Evolutionary conservation across 805 yeast species (phyloP).

Genomic region (Ogataea kodamae): DNA sequence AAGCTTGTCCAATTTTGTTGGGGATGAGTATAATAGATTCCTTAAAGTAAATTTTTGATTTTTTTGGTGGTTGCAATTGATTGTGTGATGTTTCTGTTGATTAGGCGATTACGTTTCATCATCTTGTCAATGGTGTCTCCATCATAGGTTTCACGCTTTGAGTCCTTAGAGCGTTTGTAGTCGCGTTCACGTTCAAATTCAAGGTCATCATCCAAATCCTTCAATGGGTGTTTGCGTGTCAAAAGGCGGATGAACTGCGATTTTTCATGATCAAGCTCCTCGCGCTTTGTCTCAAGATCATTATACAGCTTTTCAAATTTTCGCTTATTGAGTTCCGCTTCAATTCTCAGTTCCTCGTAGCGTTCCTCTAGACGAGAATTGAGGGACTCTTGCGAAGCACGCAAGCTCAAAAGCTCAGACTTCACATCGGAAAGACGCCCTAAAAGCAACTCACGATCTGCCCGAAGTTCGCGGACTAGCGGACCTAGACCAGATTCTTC

Average conservation of each 20-base stretch:
- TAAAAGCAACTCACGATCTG: constrained; percentile 16
- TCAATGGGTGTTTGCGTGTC: constrained; percentile 10
- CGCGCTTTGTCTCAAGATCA: constrained; percentile 27
- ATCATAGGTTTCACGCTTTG: no score
- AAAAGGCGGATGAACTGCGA: constrained; percentile 24
- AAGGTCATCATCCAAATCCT: constrained; percentile 9
- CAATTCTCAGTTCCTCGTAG: constrained; percentile 58
- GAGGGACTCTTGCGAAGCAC: constrained; percentile 38
- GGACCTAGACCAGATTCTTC: constrained; percentile 14
- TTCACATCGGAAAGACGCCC: constrained; percentile 22
- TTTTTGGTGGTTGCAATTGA: constrained; percentile 13
- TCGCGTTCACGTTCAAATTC: constrained; percentile 5
- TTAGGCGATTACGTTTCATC: constrained; percentile 13
- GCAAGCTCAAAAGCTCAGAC: constrained; percentile 22
- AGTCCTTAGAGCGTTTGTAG: constrained; percentile 3
- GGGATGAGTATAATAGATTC: constrained; percentile 31
- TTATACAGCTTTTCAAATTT: constrained; percentile 24
- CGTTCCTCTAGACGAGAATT: constrained; percentile 69
- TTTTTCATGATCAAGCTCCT: constrained; percentile 27
- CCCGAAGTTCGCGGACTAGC: constrained; percentile 19
- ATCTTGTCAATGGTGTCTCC: constrained; percentile 15
- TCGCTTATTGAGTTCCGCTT: constrained; percentile 31
- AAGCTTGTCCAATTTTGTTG: constrained; percentile 76
- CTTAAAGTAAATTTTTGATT: constrained; percentile 10
- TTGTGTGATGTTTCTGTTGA: constrained; percentile 16